A percentile compares a stretch with the other conserved stretches of the same genome.
These are phyloP conservation scores for Plantago major DNA, from an alignment of 257 asterid genomes.

Conservation along the genomic window DNA sequence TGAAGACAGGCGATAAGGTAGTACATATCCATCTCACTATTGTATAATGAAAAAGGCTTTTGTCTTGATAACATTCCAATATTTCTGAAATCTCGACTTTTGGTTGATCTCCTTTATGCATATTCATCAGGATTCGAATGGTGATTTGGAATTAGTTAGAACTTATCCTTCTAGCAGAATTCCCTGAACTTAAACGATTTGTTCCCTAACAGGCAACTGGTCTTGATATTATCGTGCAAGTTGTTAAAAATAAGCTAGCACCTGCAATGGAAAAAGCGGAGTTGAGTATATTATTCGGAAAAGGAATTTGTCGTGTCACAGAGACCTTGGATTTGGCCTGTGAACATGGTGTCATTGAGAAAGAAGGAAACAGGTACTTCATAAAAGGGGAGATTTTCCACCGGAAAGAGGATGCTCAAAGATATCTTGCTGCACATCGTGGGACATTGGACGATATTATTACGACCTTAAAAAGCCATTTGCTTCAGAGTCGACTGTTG, in stretches of 20 bases:
- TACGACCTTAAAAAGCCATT: constrained; percentile 50
- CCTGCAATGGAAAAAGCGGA: constrained; percentile 75
- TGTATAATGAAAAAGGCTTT: neutral
- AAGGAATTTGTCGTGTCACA: constrained; percentile 53
- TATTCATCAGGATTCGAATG: neutral
- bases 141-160: neutral
- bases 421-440: constrained; percentile 51
- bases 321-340: constrained; percentile 90
- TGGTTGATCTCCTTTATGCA: neutral
- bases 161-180: neutral
- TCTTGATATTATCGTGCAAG: constrained; percentile 71
- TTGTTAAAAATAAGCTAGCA: constrained; percentile 83
- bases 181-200: neutral
- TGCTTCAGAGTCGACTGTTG: constrained; percentile 39
- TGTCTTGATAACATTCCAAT: neutral
- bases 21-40: constrained; percentile 4
- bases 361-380: constrained; percentile 50
- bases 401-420: constrained; percentile 53
- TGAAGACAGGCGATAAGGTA: constrained; percentile 64
- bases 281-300: constrained; percentile 56
- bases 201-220: constrained; percentile 66
- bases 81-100: neutral
- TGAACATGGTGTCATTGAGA: constrained; percentile 66
- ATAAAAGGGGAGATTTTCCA: constrained; percentile 52
- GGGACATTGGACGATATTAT: constrained; percentile 47